Evolutionary conservation across 805 yeast species (phyloP).

Genomic region (Hanseniaspora occidentalis): DNA sequence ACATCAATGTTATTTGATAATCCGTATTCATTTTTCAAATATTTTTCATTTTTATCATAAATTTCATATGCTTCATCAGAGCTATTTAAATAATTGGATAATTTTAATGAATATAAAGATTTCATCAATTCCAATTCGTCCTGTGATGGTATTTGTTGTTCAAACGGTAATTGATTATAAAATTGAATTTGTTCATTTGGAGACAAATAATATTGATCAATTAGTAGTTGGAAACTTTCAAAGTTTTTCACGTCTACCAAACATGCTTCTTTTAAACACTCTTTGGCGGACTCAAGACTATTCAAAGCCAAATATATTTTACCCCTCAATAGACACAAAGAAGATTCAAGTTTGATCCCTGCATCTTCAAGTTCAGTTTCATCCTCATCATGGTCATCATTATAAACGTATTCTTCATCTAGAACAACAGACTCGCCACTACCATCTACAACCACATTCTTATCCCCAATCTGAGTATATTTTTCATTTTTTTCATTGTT

Average conservation of each 20-base stretch:
- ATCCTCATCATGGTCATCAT: conserved; percentile 27
- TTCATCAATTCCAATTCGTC: conserved; percentile 58
- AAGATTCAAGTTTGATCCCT: conserved; percentile 77
- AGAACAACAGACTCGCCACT: no score
- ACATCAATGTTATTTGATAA: conserved; percentile 61
- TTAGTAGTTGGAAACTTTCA: conserved; percentile 79
- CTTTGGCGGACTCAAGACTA: conserved; percentile 76
- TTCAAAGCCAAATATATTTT: conserved; percentile 70
- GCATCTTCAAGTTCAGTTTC: no score
- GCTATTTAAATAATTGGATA: conserved; percentile 57
- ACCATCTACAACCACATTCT: no score
- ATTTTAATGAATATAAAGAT: conserved; percentile 58
- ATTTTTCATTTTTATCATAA: conserved; percentile 26
- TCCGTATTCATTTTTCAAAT: conserved; percentile 59
- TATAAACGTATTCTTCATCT: conserved; percentile 1
- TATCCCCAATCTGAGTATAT: no score
- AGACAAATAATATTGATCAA: conserved; percentile 58
- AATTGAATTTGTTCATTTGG: conserved; percentile 86
- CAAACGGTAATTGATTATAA: conserved; percentile 48
- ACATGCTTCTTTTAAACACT: conserved; percentile 77
- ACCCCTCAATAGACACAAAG: conserved; percentile 79
- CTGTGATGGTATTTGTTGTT: conserved; percentile 57
- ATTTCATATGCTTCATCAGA: background rate
- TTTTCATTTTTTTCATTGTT: background rate
- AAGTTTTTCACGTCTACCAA: conserved; percentile 80